A percentile compares a stretch with the other conserved stretches of the same genome.
phyloP scores from a whole-genome alignment of 768 basidiomycete species.

The Xanthoconium purpureum region DNA sequence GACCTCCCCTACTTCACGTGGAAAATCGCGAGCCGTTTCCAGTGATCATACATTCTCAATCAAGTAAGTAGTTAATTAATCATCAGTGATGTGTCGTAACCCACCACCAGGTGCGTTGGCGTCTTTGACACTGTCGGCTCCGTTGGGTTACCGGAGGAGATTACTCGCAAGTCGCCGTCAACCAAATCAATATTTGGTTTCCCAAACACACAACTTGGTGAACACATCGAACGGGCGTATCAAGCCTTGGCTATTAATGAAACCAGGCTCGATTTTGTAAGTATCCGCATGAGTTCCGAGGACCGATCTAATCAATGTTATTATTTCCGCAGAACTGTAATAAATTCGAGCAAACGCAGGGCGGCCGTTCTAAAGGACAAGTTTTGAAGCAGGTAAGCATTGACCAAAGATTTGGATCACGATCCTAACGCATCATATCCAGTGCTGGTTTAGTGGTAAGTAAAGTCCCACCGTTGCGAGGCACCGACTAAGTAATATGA shows the following conservation, averaged over 20 bases:
- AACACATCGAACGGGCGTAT: constrained; percentile 62
- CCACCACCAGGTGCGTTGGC: constrained; percentile 52
- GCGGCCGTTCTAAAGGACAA: constrained; percentile 53
- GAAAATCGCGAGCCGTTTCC: constrained; percentile 49
- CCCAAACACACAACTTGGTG: constrained; percentile 53
- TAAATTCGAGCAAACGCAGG: constrained; percentile 58
- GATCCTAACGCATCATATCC: constrained; percentile 5
- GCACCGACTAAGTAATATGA: constrained; percentile 3
- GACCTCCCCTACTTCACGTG: constrained; percentile 49
- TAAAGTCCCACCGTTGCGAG: background rate
- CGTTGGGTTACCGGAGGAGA: constrained; percentile 65
- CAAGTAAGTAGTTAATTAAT: constrained; percentile 43
- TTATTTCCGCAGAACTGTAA: constrained; percentile 45
- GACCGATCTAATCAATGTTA: background rate
- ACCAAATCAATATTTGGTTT: constrained; percentile 61
- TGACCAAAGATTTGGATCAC: background rate
- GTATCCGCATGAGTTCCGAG: constrained; percentile 16
- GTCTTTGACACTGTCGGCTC: constrained; percentile 81
- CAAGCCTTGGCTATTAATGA: constrained; percentile 73
- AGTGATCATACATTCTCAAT: constrained; percentile 52
- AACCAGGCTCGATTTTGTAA: constrained; percentile 63
- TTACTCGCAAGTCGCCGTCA: constrained; percentile 44
- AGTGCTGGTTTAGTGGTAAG: constrained; percentile 75
- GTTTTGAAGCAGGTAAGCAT: constrained; percentile 55
- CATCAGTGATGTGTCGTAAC: constrained; percentile 1